Evolutionary conservation across 163 green algal genomes (phyloP), one percentile per base, ranked within the genome.

Genomic region (Chlorella variabilis): DNA sequence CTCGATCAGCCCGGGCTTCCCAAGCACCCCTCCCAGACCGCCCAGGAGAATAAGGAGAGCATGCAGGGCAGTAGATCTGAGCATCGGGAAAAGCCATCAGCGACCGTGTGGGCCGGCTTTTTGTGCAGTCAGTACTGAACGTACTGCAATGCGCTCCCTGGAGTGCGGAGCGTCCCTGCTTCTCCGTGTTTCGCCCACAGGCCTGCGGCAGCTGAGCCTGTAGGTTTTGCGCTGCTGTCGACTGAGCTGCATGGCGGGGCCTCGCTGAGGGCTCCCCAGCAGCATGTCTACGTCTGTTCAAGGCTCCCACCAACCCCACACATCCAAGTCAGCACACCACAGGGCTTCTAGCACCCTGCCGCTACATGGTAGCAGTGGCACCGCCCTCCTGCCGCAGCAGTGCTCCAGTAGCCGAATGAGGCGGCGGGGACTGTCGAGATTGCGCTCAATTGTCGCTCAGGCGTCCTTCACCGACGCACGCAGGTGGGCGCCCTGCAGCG

Each of bases 401-500:
- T 15, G 38, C 20, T 38, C 45, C n/a, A 77, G 42, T 45, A 77
- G 42, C 69, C 29, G 18, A 49, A 73, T 73, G 65, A 73, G 65
- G 38, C 65, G 65, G 21, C 65, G 65, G 20, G 65, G 20, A 7
- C 65, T 73, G 38, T 63, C 68, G 2, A 61, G 29, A n/a, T 42
- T 76, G 42, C n/a, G 17, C 29, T 42, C 68, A 18, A 49, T 76
- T 56, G 68, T 76, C 27, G 42, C 29, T n/a, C 68, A 76, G 29
- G 42, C 45, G 41, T 9, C 68, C n/a, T 34, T 21, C 25, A 38
- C 23, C 33, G 20, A 20, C 69, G n/a, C 18, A 36, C 27, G 13
- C 20, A 39, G 41, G 25, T 75, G 21, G 38, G 39, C 0, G 39
- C 18, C 27, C 18, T 36, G 36, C 27, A n/a, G n/a, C n/a, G n/a